These are phyloP conservation scores for Coffea canephora DNA, from an alignment of 257 asterid genomes.

Conservation along the genomic window DNA sequence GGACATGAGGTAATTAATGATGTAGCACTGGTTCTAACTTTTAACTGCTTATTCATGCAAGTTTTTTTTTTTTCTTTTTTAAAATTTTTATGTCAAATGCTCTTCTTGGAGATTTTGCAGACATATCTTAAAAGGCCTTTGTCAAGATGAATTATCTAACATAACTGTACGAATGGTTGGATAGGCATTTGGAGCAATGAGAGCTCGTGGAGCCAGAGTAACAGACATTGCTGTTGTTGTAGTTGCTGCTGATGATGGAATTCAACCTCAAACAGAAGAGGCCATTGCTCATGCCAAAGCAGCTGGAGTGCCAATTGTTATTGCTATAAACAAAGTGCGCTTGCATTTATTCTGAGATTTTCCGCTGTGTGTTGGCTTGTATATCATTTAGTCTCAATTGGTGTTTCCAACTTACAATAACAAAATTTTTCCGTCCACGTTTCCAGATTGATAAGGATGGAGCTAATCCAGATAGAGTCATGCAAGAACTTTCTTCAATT, in stretches of 20 bases:
- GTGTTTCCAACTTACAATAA: neutral
- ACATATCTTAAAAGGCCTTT: neutral
- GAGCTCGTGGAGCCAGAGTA: slow-evolving; percentile 99
- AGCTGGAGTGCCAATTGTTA: slow-evolving; percentile 85
- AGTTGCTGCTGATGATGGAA: slow-evolving; percentile 99
- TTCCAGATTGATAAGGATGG: slow-evolving; percentile 85
- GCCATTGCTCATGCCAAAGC: slow-evolving; percentile 99
- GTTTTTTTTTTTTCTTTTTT: neutral
- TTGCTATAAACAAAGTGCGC: slow-evolving; percentile 89
- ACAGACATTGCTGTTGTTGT: slow-evolving; percentile 94
- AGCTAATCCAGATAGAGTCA: slow-evolving; percentile 86
- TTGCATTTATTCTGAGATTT: slow-evolving; percentile 10
- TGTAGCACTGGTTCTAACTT: slow-evolving; percentile 11
- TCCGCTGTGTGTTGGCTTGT: slow-evolving; percentile 2
- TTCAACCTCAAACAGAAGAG: slow-evolving; percentile 92
- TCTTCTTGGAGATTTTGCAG: slow-evolving; percentile 1
- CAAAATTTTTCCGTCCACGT: slow-evolving; percentile 16
- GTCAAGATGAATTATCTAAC: neutral
- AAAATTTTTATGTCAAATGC: neutral
- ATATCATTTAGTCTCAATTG: slow-evolving; percentile 8
- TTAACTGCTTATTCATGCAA: slow-evolving; percentile 11
- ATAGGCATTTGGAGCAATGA: slow-evolving; percentile 98
- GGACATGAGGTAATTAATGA: slow-evolving; percentile 84
- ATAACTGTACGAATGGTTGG: neutral
- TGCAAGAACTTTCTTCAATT: slow-evolving; percentile 82